Base-by-base conservation (phyloP, 2,329 filamentous ascomycete genomes). In the Aspergillus uvarum region DNA sequence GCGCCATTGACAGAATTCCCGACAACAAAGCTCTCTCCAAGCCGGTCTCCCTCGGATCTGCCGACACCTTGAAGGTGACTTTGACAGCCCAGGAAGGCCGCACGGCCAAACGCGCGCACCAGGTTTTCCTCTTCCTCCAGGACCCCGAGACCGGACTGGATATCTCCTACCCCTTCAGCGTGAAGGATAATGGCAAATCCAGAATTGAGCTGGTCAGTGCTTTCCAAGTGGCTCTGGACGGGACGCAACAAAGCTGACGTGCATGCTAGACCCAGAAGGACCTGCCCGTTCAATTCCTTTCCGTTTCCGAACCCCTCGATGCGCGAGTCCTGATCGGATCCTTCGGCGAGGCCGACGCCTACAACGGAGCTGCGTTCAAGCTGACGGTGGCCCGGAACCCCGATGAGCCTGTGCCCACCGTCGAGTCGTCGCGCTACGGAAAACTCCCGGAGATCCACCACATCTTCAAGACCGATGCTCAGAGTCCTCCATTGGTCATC, bases 101-200 rank as follows among this genome's bases (percentile, higher is more conserved):
- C 77, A 88, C 87, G 68, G 84, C 86, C 51, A 94, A 92, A 82
- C 87, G 90, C 66, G 92, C 95, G 68, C 95, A 99, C 78, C 95
- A 99, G 79, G 92, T 92, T 5, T 97, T 97, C 81, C 83, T 99
- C 56, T 83, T 95, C 16, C 78, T 99, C 59, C 88, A 86, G 68
- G 92, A 98, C 68, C 80, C 83, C 11, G 80, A 82, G 12, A 88
- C 87, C 11, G 91, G 91, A 38, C 82, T 99, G 51, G 93, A 98
- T 76, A 88, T 92, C 24, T 92, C 93, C 1, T 96, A 94, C 70
- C 87, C 92, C 1, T 83, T 99, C 68, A 88, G 80, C 11, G 81
- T 96, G 51, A 96, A 96, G 80, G 90, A 95, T 10, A 92, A 83
- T 70, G 95, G 95, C 67, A 96, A 96, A 79, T 92, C 86, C 22